Evolutionary conservation across 768 basidiomycete genomes (phyloP).

Genomic region (Galerina sulciceps): DNA sequence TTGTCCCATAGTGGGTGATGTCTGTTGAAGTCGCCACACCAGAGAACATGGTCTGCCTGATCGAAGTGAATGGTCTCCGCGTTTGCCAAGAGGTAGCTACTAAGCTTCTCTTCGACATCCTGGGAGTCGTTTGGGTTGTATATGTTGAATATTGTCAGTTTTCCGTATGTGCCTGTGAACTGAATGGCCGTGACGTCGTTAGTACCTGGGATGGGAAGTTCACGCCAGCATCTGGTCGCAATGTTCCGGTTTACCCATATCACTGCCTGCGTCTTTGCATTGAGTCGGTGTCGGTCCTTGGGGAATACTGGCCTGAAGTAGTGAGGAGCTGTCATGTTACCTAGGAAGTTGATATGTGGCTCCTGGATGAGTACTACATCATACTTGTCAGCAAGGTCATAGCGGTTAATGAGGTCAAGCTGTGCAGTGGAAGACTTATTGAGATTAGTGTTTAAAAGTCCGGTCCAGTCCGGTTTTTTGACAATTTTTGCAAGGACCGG

Average conservation of each 20-base stretch:
- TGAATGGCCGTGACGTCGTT: constrained; percentile 30
- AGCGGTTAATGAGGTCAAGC: constrained; percentile 10
- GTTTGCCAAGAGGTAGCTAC: no score
- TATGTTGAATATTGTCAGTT: constrained; percentile 39
- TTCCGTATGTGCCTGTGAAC: constrained; percentile 16
- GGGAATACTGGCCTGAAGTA: neutral
- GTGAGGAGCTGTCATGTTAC: neutral
- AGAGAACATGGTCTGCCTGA: no score
- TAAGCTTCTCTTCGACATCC: no score
- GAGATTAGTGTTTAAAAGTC: no score
- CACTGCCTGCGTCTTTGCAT: neutral
- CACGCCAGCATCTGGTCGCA: constrained; percentile 18
- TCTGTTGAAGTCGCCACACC: constrained; percentile 32
- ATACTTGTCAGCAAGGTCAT: neutral
- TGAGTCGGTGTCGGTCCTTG: neutral
- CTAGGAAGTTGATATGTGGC: constrained; percentile 3
- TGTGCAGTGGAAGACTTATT: constrained; percentile 15
- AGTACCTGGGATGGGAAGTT: constrained; percentile 17
- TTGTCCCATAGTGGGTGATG: constrained; percentile 36
- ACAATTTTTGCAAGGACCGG: no score
- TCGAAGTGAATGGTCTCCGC: no score
- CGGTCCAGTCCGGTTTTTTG: no score
- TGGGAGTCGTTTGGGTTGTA: no score
- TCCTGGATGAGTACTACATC: constrained; percentile 16
- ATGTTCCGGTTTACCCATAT: constrained; percentile 7